These are phyloP conservation scores for Delitschia confertaspora DNA, from an alignment of 495 filamentous ascomycete genomes.

Conservation along the genomic window DNA sequence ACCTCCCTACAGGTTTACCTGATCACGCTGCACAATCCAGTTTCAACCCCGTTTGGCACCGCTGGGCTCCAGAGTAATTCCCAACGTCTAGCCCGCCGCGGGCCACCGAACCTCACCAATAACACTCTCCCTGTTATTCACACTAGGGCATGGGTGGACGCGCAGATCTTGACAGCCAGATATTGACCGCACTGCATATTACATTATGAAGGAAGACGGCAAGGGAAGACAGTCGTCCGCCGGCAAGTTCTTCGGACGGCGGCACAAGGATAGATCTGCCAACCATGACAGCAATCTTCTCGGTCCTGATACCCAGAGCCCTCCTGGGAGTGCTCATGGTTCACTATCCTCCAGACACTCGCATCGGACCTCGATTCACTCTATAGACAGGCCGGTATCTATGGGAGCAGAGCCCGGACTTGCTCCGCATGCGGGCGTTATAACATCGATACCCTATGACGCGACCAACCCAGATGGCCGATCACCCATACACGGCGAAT, in stretches of 20 bases:
- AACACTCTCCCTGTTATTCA: too few species aligned
- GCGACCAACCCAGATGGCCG: constrained; percentile 54
- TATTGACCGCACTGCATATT: too few species aligned
- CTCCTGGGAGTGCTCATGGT: constrained; percentile 48
- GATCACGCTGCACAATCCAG: too few species aligned
- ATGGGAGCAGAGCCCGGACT: constrained; percentile 47
- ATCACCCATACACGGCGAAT: constrained; percentile 67
- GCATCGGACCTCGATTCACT: constrained; percentile 67
- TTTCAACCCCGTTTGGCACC: too few species aligned
- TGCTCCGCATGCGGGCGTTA: constrained; percentile 71
- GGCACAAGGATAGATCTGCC: constrained; percentile 60
- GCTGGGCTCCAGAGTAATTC: too few species aligned
- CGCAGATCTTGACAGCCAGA: too few species aligned
- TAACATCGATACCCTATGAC: constrained; percentile 87
- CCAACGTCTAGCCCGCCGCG: too few species aligned
- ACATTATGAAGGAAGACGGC: constrained; percentile 51
- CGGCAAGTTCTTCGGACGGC: constrained; percentile 79
- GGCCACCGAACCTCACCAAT: too few species aligned
- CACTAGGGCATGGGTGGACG: too few species aligned
- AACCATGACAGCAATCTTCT: constrained; percentile 37
- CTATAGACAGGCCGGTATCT: constrained; percentile 51
- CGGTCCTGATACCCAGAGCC: constrained; percentile 44
- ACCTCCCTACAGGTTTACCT: too few species aligned
- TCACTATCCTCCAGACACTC: constrained; percentile 75
- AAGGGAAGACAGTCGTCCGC: constrained; percentile 76